A percentile compares a stretch with the other conserved stretches of the same genome.
Evolutionary conservation across 2,329 filamentous ascomycete species (phyloP).

Genomic region (Fusarium pseudograminearum): DNA sequence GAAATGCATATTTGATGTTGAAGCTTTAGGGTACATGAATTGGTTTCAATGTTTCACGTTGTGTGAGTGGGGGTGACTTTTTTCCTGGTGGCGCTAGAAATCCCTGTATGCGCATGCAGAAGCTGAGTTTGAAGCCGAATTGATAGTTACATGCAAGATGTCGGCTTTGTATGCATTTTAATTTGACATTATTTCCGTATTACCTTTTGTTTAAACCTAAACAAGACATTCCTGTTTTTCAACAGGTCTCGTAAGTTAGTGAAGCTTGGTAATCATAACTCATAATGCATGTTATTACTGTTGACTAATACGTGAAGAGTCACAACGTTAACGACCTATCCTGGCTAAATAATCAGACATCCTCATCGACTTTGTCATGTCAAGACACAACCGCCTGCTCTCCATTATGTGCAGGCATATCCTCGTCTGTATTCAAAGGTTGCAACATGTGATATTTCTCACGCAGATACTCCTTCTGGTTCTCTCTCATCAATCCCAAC

Average conservation of each 20-base stretch:
- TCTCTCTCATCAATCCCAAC: constrained; percentile 60
- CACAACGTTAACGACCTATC: neutral
- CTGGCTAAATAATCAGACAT: constrained; percentile 11
- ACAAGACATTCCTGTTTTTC: neutral
- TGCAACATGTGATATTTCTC: constrained; percentile 55
- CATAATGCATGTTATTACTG: constrained; percentile 8
- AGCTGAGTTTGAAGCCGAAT: neutral
- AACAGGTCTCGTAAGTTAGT: no score
- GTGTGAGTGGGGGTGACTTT: constrained; percentile 4
- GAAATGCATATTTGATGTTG: constrained; percentile 50
- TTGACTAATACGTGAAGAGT: constrained; percentile 1
- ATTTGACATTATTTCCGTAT: neutral
- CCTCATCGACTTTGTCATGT: neutral
- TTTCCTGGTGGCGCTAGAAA: constrained; percentile 14
- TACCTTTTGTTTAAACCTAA: neutral
- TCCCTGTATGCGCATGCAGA: constrained; percentile 13
- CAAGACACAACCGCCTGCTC: constrained; percentile 25
- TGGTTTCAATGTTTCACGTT: constrained; percentile 5
- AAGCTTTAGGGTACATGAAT: constrained; percentile 3
- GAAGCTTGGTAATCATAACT: constrained; percentile 17
- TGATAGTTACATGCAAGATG: neutral
- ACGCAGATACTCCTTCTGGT: constrained; percentile 57
- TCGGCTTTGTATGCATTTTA: neutral
- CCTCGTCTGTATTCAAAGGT: constrained; percentile 44
- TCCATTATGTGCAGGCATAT: constrained; percentile 16